Evolutionary conservation across 1,284 basidiomycete genomes (phyloP).

Genomic region (Sanghuangporus baumii): DNA sequence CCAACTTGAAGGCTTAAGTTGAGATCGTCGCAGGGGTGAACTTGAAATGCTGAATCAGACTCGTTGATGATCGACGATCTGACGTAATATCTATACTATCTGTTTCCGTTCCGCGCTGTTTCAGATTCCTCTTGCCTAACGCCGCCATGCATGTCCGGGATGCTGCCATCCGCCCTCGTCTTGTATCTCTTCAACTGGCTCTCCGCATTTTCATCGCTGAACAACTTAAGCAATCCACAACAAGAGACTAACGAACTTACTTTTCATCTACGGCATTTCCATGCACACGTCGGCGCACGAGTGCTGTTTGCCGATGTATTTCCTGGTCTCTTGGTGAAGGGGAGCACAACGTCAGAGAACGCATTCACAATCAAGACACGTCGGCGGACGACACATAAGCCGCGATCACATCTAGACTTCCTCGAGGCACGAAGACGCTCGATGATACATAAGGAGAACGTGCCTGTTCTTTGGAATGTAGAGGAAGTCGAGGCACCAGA

Average conservation of each 20-base stretch:
- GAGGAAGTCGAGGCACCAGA: slow-evolving; percentile 63
- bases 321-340: slow-evolving; percentile 20
- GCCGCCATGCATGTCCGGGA: slow-evolving; percentile 1
- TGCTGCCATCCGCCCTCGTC: slow-evolving; percentile 11
- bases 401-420: slow-evolving; percentile 47
- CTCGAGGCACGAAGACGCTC: slow-evolving; percentile 46
- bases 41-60: not conserved
- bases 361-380: slow-evolving; percentile 36
- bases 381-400: slow-evolving; percentile 37
- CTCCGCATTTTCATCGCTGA: not conserved
- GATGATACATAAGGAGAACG: slow-evolving; percentile 41
- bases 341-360: slow-evolving; percentile 19
- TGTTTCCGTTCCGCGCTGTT: not conserved
- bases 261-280: slow-evolving; percentile 64
- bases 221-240: not conserved
- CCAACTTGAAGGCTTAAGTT: not conserved
- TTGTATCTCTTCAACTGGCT: slow-evolving; percentile 6
- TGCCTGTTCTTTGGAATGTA: slow-evolving; percentile 53
- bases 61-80: not conserved
- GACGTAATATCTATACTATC: not conserved
- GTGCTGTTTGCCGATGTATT: slow-evolving; percentile 57
- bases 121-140: not conserved
- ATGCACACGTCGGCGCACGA: slow-evolving; percentile 40
- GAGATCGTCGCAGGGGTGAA: not conserved
- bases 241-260: not conserved